A percentile compares a stretch with the other conserved stretches of the same genome.
These are phyloP conservation scores for Salix purpurea DNA, from an alignment of 345 rosid genomes.

Conservation along the genomic window DNA sequence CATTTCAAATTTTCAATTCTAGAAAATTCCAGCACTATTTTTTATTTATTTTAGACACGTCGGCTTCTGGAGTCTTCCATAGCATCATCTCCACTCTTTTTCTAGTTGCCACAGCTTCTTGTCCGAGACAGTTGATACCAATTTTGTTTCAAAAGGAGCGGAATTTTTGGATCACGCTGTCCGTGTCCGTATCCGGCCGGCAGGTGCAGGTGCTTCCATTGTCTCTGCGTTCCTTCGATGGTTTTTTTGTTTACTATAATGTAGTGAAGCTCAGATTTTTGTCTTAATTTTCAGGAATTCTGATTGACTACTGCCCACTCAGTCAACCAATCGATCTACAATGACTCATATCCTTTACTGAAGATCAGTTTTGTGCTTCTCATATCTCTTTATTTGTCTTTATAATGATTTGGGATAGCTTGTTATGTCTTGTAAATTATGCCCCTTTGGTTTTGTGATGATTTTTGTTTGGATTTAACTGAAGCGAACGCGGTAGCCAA, in stretches of 20 bases:
- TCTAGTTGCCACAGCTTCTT: too few relatives aligned
- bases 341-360: constrained; percentile 22
- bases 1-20: neutral
- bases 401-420: neutral
- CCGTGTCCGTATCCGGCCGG: neutral
- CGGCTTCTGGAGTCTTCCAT: constrained; percentile 16
- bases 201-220: neutral
- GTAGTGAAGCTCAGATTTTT: neutral
- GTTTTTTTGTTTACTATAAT: neutral
- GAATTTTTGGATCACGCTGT: neutral
- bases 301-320: neutral
- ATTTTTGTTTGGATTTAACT: constrained; percentile 12
- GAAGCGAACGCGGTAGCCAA: constrained; percentile 52
- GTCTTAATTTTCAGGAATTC: neutral
- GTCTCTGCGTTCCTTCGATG: neutral
- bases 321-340: neutral
- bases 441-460: neutral
- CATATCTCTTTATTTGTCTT: neutral
- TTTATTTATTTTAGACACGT: neutral
- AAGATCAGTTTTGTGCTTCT: constrained; percentile 8
- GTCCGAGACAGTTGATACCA: neutral
- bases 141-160: neutral
- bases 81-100: neutral
- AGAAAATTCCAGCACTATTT: neutral
- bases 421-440: neutral